Conservation (phyloP, 306 rosid genomes). For the Vigna trinervia region DNA sequence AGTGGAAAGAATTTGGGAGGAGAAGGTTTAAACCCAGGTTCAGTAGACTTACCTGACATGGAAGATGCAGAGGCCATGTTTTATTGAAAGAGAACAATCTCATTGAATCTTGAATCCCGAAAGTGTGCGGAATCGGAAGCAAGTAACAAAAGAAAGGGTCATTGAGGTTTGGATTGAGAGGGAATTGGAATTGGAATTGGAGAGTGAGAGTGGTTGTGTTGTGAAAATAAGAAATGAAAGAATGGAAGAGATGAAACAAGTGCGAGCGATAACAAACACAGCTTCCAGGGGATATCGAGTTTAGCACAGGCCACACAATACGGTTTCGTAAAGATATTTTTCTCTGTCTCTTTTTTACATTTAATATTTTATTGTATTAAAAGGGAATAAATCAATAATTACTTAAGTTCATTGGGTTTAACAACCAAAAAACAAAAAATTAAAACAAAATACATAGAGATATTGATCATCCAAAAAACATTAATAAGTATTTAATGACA, state of each 20-base stretch:
- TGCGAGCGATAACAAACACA: constrained; percentile 54
- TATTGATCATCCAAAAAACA: too few relatives aligned
- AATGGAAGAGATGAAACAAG: constrained; percentile 24
- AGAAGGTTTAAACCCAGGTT: constrained; percentile 36
- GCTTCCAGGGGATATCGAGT: constrained; percentile 55
- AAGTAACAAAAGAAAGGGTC: constrained; percentile 5
- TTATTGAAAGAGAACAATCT: constrained; percentile 58
- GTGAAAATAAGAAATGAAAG: constrained; percentile 38
- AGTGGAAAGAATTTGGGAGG: not conserved
- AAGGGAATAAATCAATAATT: not conserved
- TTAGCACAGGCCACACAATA: constrained; percentile 90
- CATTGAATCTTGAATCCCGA: constrained; percentile 69
- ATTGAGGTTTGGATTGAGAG: not conserved
- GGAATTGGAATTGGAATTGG: constrained; percentile 24
- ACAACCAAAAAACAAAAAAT: too few relatives aligned
- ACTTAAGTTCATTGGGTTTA: too few relatives aligned
- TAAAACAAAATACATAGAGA: too few relatives aligned
- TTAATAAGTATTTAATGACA: too few relatives aligned
- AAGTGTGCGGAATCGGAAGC: constrained; percentile 33
- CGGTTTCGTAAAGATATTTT: constrained; percentile 60
- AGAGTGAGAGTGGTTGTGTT: constrained; percentile 36
- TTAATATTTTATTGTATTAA: not conserved
- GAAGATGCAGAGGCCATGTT: constrained; percentile 89
- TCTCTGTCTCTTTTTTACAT: not conserved
- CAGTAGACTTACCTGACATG: constrained; percentile 74